Evolutionary conservation across 2,329 filamentous ascomycete species (phyloP).

Genomic region (Pseudogymnoascus sp.): DNA sequence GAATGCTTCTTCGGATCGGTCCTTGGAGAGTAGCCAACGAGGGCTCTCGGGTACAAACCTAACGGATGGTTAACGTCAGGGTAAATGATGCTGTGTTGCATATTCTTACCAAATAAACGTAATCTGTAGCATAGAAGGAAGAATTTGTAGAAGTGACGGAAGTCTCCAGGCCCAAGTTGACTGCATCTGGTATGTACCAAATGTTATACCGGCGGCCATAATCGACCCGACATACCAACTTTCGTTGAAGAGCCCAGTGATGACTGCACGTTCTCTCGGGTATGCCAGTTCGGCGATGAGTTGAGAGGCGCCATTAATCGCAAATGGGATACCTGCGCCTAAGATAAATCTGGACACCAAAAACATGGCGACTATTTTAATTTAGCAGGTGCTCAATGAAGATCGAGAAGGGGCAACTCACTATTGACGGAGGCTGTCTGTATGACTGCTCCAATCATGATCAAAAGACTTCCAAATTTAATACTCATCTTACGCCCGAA

Average conservation of each 20-base stretch:
- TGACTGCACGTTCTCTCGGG: slow-evolving; percentile 28
- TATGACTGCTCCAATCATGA: slow-evolving; percentile 31
- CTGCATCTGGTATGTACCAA: slow-evolving; percentile 29
- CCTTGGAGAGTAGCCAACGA: slow-evolving; percentile 27
- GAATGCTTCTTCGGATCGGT: slow-evolving; percentile 22
- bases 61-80: not conserved
- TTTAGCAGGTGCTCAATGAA: slow-evolving; percentile 13
- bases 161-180: slow-evolving; percentile 33
- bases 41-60: slow-evolving; percentile 19
- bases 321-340: slow-evolving; percentile 31
- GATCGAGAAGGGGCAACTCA: slow-evolving; percentile 8
- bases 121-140: slow-evolving; percentile 20
- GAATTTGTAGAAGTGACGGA: slow-evolving; percentile 28
- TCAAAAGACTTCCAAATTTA: slow-evolving; percentile 29
- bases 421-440: slow-evolving; percentile 27
- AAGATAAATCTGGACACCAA: slow-evolving; percentile 29
- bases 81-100: not conserved
- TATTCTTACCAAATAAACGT: slow-evolving; percentile 17
- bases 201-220: slow-evolving; percentile 31
- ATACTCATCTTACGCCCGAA: slow-evolving; percentile 35
- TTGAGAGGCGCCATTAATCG: slow-evolving; percentile 30
- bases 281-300: slow-evolving; percentile 34
- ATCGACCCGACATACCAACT: slow-evolving; percentile 30
- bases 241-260: slow-evolving; percentile 29
- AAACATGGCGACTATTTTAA: slow-evolving; percentile 25